Conservation (phyloP, 331 rosid genomes). For the Acacia concinna region DNA sequence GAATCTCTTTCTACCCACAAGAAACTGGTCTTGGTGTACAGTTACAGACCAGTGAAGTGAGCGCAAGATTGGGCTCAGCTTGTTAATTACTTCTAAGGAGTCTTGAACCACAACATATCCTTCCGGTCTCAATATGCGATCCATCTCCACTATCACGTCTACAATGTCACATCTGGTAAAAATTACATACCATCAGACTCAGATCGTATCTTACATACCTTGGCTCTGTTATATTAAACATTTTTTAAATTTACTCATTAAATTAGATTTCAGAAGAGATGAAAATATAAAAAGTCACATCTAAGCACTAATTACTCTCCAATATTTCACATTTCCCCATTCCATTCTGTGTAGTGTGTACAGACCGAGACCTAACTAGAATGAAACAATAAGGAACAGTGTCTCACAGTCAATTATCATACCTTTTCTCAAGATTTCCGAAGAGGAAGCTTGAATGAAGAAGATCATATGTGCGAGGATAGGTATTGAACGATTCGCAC, state of each 20-base stretch:
- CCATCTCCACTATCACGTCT: conserved; percentile 71
- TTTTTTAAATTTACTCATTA: no score
- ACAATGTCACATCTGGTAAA: conserved; percentile 64
- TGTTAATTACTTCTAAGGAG: conserved; percentile 57
- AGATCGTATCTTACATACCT: conserved; percentile 7
- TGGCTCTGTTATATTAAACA: no score
- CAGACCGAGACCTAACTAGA: background rate
- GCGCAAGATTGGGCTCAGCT: conserved; percentile 57
- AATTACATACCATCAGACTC: conserved; percentile 26
- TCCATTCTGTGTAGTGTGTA: background rate
- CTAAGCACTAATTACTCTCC: no score
- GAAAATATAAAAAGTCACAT: no score
- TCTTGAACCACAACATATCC: conserved; percentile 77
- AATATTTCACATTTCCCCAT: background rate
- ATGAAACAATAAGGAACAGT: conserved; percentile 4
- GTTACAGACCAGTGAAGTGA: conserved; percentile 76
- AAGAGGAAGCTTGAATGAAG: conserved; percentile 79
- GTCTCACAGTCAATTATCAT: conserved; percentile 11
- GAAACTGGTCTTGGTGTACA: conserved; percentile 54
- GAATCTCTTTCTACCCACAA: conserved; percentile 68
- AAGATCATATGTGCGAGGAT: conserved; percentile 92
- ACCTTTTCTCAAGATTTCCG: conserved; percentile 63
- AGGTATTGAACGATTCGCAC: conserved; percentile 86
- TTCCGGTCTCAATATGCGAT: conserved; percentile 81
- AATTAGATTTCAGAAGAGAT: no score